A percentile compares a stretch with the other conserved stretches of the same genome.
These are phyloP conservation scores for Globisporangium okanoganense DNA, from an alignment of 352 stramenopile species.

Conservation along the genomic window DNA sequence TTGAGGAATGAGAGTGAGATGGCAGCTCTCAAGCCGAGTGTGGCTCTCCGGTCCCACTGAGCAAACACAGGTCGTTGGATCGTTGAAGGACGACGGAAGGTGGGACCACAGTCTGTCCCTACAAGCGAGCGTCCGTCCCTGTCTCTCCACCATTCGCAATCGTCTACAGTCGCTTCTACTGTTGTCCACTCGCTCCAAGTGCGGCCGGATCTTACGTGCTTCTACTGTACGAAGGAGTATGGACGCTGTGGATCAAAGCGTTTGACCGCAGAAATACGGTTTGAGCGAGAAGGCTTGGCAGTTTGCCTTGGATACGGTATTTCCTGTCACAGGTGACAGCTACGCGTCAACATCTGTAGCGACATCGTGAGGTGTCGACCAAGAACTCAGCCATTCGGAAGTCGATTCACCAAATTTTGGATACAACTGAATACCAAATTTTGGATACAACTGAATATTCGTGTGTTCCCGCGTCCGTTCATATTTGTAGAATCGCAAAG, in stretches of 20 bases:
- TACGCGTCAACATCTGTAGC: too few relatives aligned
- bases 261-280: neutral
- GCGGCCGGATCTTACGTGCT: constrained; percentile 4
- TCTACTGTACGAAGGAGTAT: neutral
- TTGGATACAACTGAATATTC: neutral
- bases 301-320: neutral
- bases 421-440: too few relatives aligned
- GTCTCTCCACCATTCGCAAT: constrained; percentile 3
- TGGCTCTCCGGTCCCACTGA: neutral
- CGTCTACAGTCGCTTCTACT: neutral
- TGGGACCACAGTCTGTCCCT: neutral
- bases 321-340: neutral
- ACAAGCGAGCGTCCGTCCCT: neutral
- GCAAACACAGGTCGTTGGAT: neutral
- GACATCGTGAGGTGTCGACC: neutral
- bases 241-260: neutral
- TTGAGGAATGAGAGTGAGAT: constrained; percentile 28
- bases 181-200: constrained; percentile 6
- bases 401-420: constrained; percentile 1
- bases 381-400: neutral
- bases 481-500: neutral
- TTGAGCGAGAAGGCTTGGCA: neutral
- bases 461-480: neutral
- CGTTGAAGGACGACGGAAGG: neutral
- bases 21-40: neutral